Percentiles rank a stretch among this genome's conserved stretches.
Conservation (phyloP, 1,284 basidiomycete genomes). For the Puccinia coronata region DNA sequence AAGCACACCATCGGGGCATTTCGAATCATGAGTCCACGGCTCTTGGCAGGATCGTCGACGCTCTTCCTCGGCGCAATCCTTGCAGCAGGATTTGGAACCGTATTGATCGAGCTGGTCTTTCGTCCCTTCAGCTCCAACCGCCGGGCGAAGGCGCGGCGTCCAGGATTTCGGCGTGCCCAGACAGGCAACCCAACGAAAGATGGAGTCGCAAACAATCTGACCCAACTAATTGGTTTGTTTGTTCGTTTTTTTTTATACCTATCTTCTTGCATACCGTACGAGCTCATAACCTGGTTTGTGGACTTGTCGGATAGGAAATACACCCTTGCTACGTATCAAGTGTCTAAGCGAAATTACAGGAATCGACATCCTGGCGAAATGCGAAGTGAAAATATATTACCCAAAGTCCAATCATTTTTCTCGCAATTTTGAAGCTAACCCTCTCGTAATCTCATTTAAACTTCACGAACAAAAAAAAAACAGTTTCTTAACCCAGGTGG, state of each 20-base stretch:
- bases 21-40: not conserved
- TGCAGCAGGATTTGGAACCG: not conserved
- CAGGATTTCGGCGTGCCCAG: not conserved
- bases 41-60: not conserved
- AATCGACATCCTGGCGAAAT: conserved; percentile 75
- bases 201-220: not conserved
- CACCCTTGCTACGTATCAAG: conserved; percentile 86
- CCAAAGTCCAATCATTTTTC: not conserved
- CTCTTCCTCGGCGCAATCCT: not conserved
- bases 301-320: conserved; percentile 71
- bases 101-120: not conserved
- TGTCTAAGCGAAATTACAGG: conserved; percentile 85
- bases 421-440: not conserved
- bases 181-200: not conserved
- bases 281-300: no score
- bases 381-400: conserved; percentile 1
- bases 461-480: conserved; percentile 24
- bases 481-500: conserved; percentile 95
- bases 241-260: not conserved
- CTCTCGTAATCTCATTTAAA: not conserved
- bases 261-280: not conserved
- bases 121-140: not conserved
- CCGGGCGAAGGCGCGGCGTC: not conserved
- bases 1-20: not conserved
- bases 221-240: conserved; percentile 1